Evolutionary conservation across 1,284 basidiomycete genomes (phyloP), one percentile per base, ranked within the genome.

Genomic region (Leucoagaricus sp.): DNA sequence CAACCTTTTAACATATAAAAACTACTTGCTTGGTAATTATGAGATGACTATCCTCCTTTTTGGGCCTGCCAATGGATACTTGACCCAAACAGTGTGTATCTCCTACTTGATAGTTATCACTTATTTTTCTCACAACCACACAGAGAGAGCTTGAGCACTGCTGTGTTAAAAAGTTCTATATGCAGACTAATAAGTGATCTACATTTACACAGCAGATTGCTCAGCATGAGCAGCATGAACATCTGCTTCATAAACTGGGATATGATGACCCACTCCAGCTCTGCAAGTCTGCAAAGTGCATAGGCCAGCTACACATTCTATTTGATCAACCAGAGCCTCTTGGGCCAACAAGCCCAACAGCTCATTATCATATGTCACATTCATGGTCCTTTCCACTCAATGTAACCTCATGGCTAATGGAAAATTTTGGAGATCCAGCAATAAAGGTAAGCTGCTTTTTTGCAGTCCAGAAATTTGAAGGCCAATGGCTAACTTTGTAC

Each of bases 111-210:
- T 4, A 29, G 25, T 7, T n/a, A 19, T n/a, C n/a, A 21, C n/a
- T 41, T 29, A 38, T n/a, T n/a, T n/a, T n/a, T n/a, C n/a, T 49
- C 47, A 12, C 29, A 36, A 31, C 26, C 13, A 15, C 50, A n/a
- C n/a, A 75, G 73, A 67, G 71, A 1, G 73, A 77, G 53, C 61
- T 70, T 0, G 68, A 73, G 49, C 74, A 77, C 53, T 60, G 66
- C 0, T 55, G 58, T 2, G 64, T 73, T 6, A 79, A 80, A 47
- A 40, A 53, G 0, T 67, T 72, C 26, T 77, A 73, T 55, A 34
- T 53, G 0, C 62, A 60, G 0, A 74, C 69, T 0, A 75, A 72
- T 55, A 77, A 75, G 13, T 12, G 26, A 21, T 5, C 15, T 46
- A 42, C 9, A 12, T 40, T 23, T 44, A 10, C 44, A 12, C 53